A percentile compares a stretch with the other conserved stretches of the same genome.
These are phyloP conservation scores for Psilocybe cubensis DNA, from an alignment of 768 basidiomycete species.

Conservation along the genomic window DNA sequence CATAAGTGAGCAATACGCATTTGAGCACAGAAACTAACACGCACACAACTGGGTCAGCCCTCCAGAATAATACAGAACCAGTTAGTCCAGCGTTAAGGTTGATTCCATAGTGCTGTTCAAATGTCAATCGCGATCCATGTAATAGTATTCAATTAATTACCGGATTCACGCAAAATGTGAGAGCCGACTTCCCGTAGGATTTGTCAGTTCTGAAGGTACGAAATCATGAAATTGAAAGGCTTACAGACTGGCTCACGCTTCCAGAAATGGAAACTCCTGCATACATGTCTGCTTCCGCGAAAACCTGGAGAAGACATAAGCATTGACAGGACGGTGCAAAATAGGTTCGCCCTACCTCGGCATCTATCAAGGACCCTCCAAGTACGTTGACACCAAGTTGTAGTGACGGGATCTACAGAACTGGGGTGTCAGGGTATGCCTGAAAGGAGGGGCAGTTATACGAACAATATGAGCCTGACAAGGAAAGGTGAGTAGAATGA, in stretches of 20 bases:
- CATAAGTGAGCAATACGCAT: too few species aligned
- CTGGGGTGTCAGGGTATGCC: not conserved
- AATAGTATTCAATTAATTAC: too few species aligned
- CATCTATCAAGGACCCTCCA: not conserved
- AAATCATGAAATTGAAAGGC: too few species aligned
- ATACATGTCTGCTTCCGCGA: not conserved
- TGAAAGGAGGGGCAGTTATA: slow-evolving; percentile 1
- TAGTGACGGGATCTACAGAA: not conserved
- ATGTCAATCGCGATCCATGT: not conserved
- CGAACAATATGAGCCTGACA: too few species aligned
- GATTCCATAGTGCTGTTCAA: not conserved
- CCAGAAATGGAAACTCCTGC: not conserved
- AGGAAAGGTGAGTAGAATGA: too few species aligned
- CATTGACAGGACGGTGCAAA: not conserved
- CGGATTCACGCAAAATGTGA: not conserved
- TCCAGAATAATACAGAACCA: not conserved
- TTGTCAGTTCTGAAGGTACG: not conserved
- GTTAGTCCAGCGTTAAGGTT: not conserved
- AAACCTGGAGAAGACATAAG: not conserved
- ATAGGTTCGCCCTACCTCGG: not conserved
- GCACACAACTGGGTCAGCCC: not conserved
- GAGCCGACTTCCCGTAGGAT: not conserved
- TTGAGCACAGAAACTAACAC: not conserved
- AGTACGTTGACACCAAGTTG: not conserved
- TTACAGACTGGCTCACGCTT: not conserved